Conservation (phyloP, 495 filamentous ascomycete species). For the Copromyces sp. region DNA sequence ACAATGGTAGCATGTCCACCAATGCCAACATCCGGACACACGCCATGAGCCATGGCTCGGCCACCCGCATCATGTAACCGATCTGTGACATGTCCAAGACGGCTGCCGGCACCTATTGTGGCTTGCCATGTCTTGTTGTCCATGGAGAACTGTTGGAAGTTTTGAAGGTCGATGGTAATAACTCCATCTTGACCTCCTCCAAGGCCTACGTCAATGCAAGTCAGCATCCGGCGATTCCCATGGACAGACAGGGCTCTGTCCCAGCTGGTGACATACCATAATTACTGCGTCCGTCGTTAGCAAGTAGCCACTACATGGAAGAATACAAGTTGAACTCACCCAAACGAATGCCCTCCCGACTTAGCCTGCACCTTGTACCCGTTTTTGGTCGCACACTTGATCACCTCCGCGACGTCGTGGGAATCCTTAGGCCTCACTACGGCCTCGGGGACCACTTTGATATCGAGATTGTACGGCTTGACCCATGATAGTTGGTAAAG, state of each 20-base stretch:
- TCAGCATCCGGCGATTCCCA: constrained; percentile 12
- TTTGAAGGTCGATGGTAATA: constrained; percentile 48
- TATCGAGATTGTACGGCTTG: constrained; percentile 54
- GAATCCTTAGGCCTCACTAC: constrained; percentile 49
- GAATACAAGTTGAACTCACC: constrained; percentile 17
- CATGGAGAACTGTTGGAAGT: constrained; percentile 43
- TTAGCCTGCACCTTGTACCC: constrained; percentile 55
- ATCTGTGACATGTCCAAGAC: constrained; percentile 49
- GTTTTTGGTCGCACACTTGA: constrained; percentile 46
- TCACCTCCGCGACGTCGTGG: constrained; percentile 46
- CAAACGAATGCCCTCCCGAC: constrained; percentile 67
- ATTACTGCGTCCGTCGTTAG: constrained; percentile 16
- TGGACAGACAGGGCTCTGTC: background rate
- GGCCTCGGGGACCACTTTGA: constrained; percentile 48
- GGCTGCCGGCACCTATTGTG: constrained; percentile 54
- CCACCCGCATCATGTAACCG: constrained; percentile 50
- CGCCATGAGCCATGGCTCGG: constrained; percentile 58
- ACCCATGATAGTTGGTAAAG: constrained; percentile 35
- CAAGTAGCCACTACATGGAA: background rate
- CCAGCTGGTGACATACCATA: constrained; percentile 17
- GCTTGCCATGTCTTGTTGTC: constrained; percentile 48
- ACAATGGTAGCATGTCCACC: constrained; percentile 61
- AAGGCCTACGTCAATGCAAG: constrained; percentile 25
- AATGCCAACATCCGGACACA: constrained; percentile 53
- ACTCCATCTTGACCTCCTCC: constrained; percentile 46